Base-by-base conservation (phyloP, 345 rosid genomes). In the Microthlaspi erraticum region DNA sequence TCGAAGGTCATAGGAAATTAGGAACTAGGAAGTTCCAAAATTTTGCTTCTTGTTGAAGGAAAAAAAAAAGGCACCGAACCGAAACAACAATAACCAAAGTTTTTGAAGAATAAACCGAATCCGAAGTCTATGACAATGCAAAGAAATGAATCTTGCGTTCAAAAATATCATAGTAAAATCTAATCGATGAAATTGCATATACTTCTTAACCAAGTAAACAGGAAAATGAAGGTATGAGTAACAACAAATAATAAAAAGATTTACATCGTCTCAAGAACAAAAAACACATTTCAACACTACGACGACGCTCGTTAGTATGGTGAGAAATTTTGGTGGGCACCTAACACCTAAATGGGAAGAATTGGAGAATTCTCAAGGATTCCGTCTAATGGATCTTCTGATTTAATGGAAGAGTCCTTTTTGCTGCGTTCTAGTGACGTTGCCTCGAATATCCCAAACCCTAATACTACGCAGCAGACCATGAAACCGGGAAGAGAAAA, bases 371-470 rank as follows among this genome's bases (percentile, higher is more conserved):
- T 88, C 55, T 79, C 90, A 50, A 85, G 53, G 14, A 85, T 64
- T 67, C 80, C 87, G 7, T 83, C 75, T 29, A 87, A 42, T 59
- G 61, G 80, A 78, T 88, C 75, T 38, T 88, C 79, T 31, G 82
- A 64, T 52, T 83, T 83, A 39, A 78, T 56, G 49, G 81, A 60
- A 44, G 89, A 55, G 66, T 85, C 95, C 77, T 83, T 89, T 63
- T 79, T 82, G 66, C 80, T 44, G 39, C 83, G 89, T 34, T 87
- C 96, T 78, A 94, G 74, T 73, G 95, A 77, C 39, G 99, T 86
- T 4, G 95, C 96, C 61, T 89, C 90, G 38, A 78, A 82, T 79
- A 91, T 91, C 57, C 99, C 99, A 62, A 90, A 83, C 52, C 98
- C 97, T 66, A 94, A 78, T 53, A 94, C 77, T 67, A 83, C 76